phyloP scores from a whole-genome alignment of 176 grass and related monocot species.

The Pharus latifolius region DNA sequence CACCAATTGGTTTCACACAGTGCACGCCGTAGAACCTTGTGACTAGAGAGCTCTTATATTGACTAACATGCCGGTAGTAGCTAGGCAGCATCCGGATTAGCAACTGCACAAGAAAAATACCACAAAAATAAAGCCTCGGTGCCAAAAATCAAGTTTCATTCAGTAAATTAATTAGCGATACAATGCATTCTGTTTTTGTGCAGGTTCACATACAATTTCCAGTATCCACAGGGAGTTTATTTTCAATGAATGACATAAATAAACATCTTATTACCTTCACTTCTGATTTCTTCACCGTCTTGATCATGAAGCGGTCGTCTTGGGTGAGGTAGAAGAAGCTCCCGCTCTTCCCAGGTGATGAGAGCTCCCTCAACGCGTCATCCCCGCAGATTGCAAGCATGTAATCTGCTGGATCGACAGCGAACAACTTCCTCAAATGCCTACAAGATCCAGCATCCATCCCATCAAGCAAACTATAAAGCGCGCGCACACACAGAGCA shows the following conservation, averaged over 20 bases:
- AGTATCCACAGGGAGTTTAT: too few relatives aligned
- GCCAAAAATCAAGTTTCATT: too few relatives aligned
- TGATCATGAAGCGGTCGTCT: conserved; percentile 82
- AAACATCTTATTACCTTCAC: conserved; percentile 59
- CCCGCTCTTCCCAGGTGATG: conserved; percentile 80
- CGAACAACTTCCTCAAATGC: conserved; percentile 44
- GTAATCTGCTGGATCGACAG: conserved; percentile 74
- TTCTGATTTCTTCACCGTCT: conserved; percentile 84
- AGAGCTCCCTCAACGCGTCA: conserved; percentile 69
- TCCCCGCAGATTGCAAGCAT: conserved; percentile 79
- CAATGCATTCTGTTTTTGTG: too few relatives aligned
- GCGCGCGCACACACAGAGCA: background rate
- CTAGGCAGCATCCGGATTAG: conserved; percentile 59
- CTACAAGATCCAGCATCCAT: background rate
- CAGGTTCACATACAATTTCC: too few relatives aligned
- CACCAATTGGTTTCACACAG: conserved; percentile 69
- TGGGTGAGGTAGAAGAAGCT: conserved; percentile 90
- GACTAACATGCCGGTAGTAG: conserved; percentile 56
- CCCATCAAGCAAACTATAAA: background rate
- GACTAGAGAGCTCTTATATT: conserved; percentile 54
- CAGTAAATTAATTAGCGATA: too few relatives aligned
- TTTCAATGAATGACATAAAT: background rate
- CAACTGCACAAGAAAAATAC: conserved; percentile 34
- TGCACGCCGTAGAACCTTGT: conserved; percentile 80
- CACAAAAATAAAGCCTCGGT: too few relatives aligned